Evolutionary conservation across 2,329 filamentous ascomycete species (phyloP), one percentile per base, ranked within the genome.

Genomic region (Ceratocystis colombiana): DNA sequence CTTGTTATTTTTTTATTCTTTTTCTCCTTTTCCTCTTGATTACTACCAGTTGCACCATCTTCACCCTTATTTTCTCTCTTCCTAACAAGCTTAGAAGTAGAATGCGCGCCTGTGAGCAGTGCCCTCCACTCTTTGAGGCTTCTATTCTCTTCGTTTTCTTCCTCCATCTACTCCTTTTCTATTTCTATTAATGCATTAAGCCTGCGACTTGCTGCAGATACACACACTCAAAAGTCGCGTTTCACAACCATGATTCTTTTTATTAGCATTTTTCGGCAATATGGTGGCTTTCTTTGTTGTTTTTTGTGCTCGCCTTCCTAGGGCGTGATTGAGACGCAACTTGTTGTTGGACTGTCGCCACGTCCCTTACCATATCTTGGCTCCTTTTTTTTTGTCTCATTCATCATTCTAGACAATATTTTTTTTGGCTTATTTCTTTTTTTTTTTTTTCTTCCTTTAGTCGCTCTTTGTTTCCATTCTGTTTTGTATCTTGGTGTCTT

Each of bases 211-310:
- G 41, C 30, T 20, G 41, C 61, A 48, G 41, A 57, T 57, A 57
- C 61, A 50, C 22, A 63, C 41, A 48, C 45, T 46, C 61, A 63
- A 63, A 63, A 63, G 45, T 63, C 44, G 45, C 61, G 61, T 63
- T 63, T 63, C 41, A 46, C 61, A 45, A 25, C 37, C 37, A 28
- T 46, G 15, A 44, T 30, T 57, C 25, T 57, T 63, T 63, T 30
- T 44, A 17, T n/a, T 20, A 17, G 28, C 41, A 48, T 45, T 63
- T 46, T 63, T 10, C 7, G 2, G 45, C 48, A 63, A 28, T 37
- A 63, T 50, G 61, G 61, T 33, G 61, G 61, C 44, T 48, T 48
- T 63, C 20, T 62, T 44, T 25, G 33, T 10, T 37, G 33, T 37
- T 37, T 37, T 20, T 50, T 20, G 20, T 22, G 17, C 46, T 50